Conservation (phyloP, 257 asterid species). For the Striga asiatica region DNA sequence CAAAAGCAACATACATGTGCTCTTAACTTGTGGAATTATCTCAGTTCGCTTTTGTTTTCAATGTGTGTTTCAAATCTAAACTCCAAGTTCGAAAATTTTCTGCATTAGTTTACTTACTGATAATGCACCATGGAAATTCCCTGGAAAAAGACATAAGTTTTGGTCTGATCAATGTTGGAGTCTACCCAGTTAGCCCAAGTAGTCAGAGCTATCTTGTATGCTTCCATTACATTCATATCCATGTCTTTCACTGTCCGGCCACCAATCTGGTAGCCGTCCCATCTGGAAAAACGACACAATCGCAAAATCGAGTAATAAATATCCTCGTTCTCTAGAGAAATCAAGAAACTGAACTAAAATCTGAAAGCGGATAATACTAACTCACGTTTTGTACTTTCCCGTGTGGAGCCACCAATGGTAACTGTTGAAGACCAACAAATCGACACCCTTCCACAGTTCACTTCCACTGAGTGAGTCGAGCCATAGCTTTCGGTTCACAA, state of each 20-base stretch:
- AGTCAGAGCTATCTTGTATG: constrained; percentile 46
- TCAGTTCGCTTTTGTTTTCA: too few species aligned
- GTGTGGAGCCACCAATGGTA: constrained; percentile 88
- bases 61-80: too few species aligned
- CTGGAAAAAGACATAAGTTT: constrained; percentile 51
- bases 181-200: constrained; percentile 78
- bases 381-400: constrained; percentile 37
- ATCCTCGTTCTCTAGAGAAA: too few species aligned
- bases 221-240: constrained; percentile 56
- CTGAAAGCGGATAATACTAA: not conserved
- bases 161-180: constrained; percentile 36
- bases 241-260: constrained; percentile 28
- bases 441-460: constrained; percentile 31
- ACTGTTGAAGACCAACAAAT: constrained; percentile 51
- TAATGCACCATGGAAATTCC: constrained; percentile 61
- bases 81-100: too few species aligned
- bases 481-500: constrained; percentile 26
- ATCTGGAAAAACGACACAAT: constrained; percentile 24
- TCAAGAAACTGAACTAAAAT: too few species aligned
- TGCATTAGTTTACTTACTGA: constrained; percentile 46
- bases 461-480: constrained; percentile 42
- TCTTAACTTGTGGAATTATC: too few species aligned
- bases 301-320: not conserved
- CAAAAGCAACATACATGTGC: not conserved
- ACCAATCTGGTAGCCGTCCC: constrained; percentile 44